phyloP scores from a whole-genome alignment of 306 rosid genomes.

The Gillenia trifoliata region DNA sequence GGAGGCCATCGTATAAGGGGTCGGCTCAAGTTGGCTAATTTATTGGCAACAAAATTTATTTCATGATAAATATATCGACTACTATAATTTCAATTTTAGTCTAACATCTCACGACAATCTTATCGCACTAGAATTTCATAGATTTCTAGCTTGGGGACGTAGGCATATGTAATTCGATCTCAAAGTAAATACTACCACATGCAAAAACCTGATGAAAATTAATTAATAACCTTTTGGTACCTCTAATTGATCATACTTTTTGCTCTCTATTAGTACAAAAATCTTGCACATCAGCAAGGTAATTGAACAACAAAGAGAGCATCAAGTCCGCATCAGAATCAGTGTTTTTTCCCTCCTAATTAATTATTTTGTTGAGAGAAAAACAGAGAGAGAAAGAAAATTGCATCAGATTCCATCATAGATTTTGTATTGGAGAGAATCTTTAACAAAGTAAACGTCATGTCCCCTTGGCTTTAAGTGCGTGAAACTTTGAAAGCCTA shows the following conservation, averaged over 20 bases:
- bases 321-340: conserved; percentile 19
- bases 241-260: conserved; percentile 10
- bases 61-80: no score
- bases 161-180: neutral
- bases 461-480: conserved; percentile 36
- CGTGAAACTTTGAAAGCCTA: no score
- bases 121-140: neutral
- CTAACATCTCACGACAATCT: neutral
- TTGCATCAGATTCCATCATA: conserved; percentile 62
- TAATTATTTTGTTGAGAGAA: neutral
- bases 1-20: neutral
- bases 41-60: neutral
- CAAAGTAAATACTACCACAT: neutral
- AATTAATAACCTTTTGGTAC: conserved; percentile 18
- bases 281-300: neutral
- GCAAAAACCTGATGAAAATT: neutral
- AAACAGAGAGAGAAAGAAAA: conserved; percentile 7
- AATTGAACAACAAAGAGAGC: neutral
- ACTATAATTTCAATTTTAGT: neutral
- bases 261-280: neutral
- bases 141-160: neutral
- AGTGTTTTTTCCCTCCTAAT: neutral
- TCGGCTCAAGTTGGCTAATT: neutral
- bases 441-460: conserved; percentile 44
- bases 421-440: conserved; percentile 38